Base-by-base conservation (phyloP, 2,329 filamentous ascomycete genomes). In the Diaporthe humulicola region DNA sequence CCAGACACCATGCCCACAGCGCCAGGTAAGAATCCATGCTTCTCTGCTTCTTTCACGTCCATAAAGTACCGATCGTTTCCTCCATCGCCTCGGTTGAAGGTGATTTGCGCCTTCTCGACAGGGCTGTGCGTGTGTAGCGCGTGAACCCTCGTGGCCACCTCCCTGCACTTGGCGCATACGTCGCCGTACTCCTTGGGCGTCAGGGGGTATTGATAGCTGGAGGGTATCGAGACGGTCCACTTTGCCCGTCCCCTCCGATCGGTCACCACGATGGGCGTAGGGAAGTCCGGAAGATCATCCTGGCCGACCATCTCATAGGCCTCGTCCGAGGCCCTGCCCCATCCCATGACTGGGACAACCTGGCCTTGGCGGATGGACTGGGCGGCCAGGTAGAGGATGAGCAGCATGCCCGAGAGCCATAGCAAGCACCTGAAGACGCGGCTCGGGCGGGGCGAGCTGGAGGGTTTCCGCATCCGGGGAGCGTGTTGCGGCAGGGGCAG, bases 161-260 rank as follows among this genome's bases (percentile, higher is more conserved):
- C 90, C 75, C 88, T 88, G 67, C 93, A 93, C 78, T 93, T 91
- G 38, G 85, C 86, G 80, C 93, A 94, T 75, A 97, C 92, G 56
- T 93, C 90, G 19, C 87, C 83, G 80, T 97, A 97, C 76, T 95
- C 90, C 14, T 88, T 83, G 28, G 90, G 88, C 0, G 87, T 83
- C 3, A 97, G 83, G 1, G 95, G 95, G 75, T 96, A 96, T 4
- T 87, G 85, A 60, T 88, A 86, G 74, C 88, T 88, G 9, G 88
- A 86, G 0, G 95, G 95, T 50, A 98, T 95, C 1, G 91, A 95
- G 15, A 97, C 90, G 0, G 95, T 97, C 95, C 95, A 97, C 81
- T 90, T 93, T 15, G 91, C 86, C 70, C 88, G 89, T 4, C 93
- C 93, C 58, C 87, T 86, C 36, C 86, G 84, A 83, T 95, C 93